Evolutionary conservation across 1,284 basidiomycete genomes (phyloP).

Genomic region (Takashimella koratensis): DNA sequence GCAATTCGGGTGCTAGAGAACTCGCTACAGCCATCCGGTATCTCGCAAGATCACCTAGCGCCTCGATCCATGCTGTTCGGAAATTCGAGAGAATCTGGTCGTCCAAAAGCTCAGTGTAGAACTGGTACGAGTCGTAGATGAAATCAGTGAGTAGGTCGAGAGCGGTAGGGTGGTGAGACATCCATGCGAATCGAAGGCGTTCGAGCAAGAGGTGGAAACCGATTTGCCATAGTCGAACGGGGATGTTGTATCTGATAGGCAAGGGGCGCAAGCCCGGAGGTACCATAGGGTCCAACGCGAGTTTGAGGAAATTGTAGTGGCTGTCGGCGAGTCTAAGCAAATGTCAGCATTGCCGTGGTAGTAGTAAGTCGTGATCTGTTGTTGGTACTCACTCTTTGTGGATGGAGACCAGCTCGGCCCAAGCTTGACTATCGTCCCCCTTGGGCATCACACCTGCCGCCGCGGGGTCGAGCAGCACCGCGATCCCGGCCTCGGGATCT

Average conservation of each 20-base stretch:
- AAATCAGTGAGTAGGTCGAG: slow-evolving; percentile 80
- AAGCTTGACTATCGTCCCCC: slow-evolving; percentile 32
- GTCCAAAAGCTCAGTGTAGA: slow-evolving; percentile 86
- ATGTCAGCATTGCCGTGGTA: slow-evolving; percentile 1
- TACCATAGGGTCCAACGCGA: slow-evolving; percentile 78
- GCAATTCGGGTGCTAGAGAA: slow-evolving; percentile 43
- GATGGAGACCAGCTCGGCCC: slow-evolving; percentile 46
- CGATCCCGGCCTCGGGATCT: slow-evolving; percentile 43
- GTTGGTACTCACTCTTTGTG: slow-evolving; percentile 47
- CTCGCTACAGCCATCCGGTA: slow-evolving; percentile 88
- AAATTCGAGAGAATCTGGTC: slow-evolving; percentile 69
- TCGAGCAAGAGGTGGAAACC: slow-evolving; percentile 88
- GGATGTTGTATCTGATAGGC: slow-evolving; percentile 91
- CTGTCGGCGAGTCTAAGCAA: slow-evolving; percentile 70
- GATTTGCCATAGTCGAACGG: slow-evolving; percentile 86
- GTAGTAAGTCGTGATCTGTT: neutral
- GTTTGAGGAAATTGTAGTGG: slow-evolving; percentile 80
- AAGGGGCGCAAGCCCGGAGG: slow-evolving; percentile 84
- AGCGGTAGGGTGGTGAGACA: slow-evolving; percentile 36
- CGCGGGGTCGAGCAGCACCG: slow-evolving; percentile 22
- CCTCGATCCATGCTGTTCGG: slow-evolving; percentile 86
- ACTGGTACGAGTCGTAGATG: slow-evolving; percentile 91
- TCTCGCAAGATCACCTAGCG: slow-evolving; percentile 88
- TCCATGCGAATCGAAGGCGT: slow-evolving; percentile 74
- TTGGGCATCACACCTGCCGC: slow-evolving; percentile 11